A percentile compares a stretch with the other conserved stretches of the same genome.
phyloP scores from a whole-genome alignment of 352 stramenopile genomes.

The Pseudoperonospora humuli region DNA sequence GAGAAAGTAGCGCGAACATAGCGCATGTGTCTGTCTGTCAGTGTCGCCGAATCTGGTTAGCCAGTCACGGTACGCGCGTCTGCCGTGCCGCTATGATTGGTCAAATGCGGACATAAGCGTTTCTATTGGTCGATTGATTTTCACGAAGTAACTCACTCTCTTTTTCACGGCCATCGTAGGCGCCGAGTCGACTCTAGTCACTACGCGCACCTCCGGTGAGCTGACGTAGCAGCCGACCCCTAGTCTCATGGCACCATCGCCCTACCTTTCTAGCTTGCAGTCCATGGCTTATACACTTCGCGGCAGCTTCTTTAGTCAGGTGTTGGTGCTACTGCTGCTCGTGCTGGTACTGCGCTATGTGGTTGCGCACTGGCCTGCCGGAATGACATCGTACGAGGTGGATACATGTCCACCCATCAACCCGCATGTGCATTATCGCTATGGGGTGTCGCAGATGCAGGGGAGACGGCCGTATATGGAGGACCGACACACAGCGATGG shows the following conservation, averaged over 20 bases:
- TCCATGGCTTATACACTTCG: constrained; percentile 49
- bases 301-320: constrained; percentile 60
- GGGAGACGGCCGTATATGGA: constrained; percentile 88
- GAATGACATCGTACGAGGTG: constrained; percentile 54
- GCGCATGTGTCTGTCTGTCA: constrained; percentile 1
- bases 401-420: constrained; percentile 71
- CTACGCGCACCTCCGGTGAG: too few relatives aligned
- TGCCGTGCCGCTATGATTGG: not conserved
- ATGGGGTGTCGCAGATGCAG: constrained; percentile 79
- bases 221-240: too few relatives aligned
- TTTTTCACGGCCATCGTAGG: too few relatives aligned
- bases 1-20: not conserved
- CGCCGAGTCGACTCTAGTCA: too few relatives aligned
- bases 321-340: constrained; percentile 47
- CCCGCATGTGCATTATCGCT: constrained; percentile 67
- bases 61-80: too few relatives aligned
- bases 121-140: constrained; percentile 6
- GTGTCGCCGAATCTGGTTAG: constrained; percentile 3
- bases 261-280: constrained; percentile 61
- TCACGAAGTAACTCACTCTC: not conserved
- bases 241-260: constrained; percentile 37
- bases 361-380: constrained; percentile 43
- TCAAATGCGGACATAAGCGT: not conserved
- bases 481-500: constrained; percentile 74
- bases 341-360: constrained; percentile 52